Evolutionary conservation across 257 asterid genomes (phyloP), one percentile per base, ranked within the genome.

Genomic region (Nicotiana noctiflora): DNA sequence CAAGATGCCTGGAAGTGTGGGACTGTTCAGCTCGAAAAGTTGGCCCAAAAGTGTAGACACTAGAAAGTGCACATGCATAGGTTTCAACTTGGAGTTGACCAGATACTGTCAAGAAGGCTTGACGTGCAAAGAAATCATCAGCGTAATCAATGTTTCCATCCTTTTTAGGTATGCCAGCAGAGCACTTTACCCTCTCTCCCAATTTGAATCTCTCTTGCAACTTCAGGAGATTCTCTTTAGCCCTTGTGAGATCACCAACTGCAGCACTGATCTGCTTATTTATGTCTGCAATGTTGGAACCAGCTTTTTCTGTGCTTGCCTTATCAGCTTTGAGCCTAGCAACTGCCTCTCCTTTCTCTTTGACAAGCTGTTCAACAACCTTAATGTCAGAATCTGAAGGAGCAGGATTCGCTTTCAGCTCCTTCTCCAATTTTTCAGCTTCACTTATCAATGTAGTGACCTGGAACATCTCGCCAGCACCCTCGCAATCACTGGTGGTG

Each of bases 381-480:
- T 87, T 46, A 55, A 89, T n/a, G 79, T 90, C 97, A 13, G 89
- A 83, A 72, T 88, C 96, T 40, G 93, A 88, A 80, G 98, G 97
- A 63, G 94, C 83, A 34, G 95, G 95, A 80, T 81, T 86, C 78
- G 88, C 94, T 81, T 86, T 91, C 83, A 95, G 84, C 18, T 95
- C 98, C 89, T 88, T 93, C 90, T 89, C 97, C 77, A 91, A 76
- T 82, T 88, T 93, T 79, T 95, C 99, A 4, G 92, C 95, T 19
- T 90, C 96, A 23, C 70, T 88, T 19, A 95, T 59, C 76, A 93
- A 59, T 51, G 97, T 90, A 31, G 99, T 93, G 82, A 94, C 99
- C 86, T 95, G 97, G 82, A 95, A 95, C 99, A 95, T 95, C 91
- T 95, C 99, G 17, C 99, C 99, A 23, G 99, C 99, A 79, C 99